These are phyloP conservation scores for Pittosporum tobira DNA, from an alignment of 129 eudicot species.

Conservation along the genomic window DNA sequence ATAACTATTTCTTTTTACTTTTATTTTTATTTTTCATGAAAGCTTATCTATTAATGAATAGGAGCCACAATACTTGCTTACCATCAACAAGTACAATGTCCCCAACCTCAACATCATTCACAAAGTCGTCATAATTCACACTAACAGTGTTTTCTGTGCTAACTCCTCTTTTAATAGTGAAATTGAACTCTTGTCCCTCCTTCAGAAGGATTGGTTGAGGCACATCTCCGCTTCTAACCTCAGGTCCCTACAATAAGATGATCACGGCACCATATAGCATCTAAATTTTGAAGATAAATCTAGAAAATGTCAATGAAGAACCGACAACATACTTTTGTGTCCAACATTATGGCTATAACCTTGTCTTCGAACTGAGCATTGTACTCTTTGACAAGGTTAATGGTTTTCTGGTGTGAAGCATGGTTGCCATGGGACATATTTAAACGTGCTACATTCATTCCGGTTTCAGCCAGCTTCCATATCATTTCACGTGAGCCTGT, in stretches of 20 bases:
- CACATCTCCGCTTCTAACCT: conserved; percentile 98
- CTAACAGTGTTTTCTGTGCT: conserved; percentile 80
- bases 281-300: not conserved
- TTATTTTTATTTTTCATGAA: too few relatives aligned
- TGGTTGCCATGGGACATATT: conserved; percentile 99
- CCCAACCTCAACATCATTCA: conserved; percentile 84
- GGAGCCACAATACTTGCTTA: conserved; percentile 14
- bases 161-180: conserved; percentile 87
- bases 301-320: conserved; percentile 4
- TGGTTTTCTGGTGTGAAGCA: conserved; percentile 90
- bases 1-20: not conserved
- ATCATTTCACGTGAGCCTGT: conserved; percentile 88
- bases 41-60: too few relatives aligned
- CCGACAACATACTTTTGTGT: conserved; percentile 60
- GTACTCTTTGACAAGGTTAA: conserved; percentile 82
- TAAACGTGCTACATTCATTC: conserved; percentile 97
- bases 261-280: not conserved
- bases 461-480: conserved; percentile 92
- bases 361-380: conserved; percentile 71
- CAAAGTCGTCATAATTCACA: conserved; percentile 90
- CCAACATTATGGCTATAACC: conserved; percentile 91
- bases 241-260: conserved; percentile 71
- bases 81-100: conserved; percentile 92
- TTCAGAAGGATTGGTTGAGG: conserved; percentile 71
- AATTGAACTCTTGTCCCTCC: conserved; percentile 91